phyloP scores from a whole-genome alignment of 2,329 filamentous ascomycete genomes.

The Dissoconium aciculare region DNA sequence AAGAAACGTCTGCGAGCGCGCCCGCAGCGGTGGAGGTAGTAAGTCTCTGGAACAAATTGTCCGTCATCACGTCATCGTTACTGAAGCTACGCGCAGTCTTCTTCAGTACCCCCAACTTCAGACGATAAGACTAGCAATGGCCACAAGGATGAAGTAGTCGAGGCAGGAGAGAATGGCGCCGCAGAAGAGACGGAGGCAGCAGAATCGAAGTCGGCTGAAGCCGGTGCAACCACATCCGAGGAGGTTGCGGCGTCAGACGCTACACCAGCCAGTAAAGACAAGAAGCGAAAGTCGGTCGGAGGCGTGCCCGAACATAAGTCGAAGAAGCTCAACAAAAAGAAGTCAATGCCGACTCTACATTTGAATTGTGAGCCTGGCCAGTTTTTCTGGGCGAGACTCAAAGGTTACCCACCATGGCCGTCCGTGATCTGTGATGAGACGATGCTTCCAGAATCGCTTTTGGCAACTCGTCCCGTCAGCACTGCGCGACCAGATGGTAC shows the following conservation, averaged over 20 bases:
- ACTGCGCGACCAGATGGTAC: constrained; percentile 69
- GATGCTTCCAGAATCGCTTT: constrained; percentile 70
- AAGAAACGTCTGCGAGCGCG: no score
- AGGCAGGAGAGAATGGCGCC: constrained; percentile 17
- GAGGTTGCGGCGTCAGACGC: constrained; percentile 14
- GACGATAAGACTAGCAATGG: no score
- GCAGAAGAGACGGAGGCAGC: constrained; percentile 15
- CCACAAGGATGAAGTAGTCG: no score
- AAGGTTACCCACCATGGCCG: constrained; percentile 90
- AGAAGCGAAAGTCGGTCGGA: constrained; percentile 45
- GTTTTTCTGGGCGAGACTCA: constrained; percentile 82
- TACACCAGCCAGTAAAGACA: constrained; percentile 18
- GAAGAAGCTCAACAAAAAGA: constrained; percentile 78
- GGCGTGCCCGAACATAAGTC: constrained; percentile 51
- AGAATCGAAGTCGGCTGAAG: constrained; percentile 14
- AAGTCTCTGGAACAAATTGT: no score
- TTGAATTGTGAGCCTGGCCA: constrained; percentile 79
- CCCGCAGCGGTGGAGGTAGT: no score
- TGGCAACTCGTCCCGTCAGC: constrained; percentile 68
- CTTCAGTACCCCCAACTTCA: no score
- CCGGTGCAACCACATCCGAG: constrained; percentile 11
- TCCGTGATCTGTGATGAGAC: constrained; percentile 85
- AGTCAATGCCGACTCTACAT: constrained; percentile 46
- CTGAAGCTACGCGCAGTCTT: no score
- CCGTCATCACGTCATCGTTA: no score